phyloP scores from a whole-genome alignment of 495 filamentous ascomycete species.

The Talaromyces borbonicus region DNA sequence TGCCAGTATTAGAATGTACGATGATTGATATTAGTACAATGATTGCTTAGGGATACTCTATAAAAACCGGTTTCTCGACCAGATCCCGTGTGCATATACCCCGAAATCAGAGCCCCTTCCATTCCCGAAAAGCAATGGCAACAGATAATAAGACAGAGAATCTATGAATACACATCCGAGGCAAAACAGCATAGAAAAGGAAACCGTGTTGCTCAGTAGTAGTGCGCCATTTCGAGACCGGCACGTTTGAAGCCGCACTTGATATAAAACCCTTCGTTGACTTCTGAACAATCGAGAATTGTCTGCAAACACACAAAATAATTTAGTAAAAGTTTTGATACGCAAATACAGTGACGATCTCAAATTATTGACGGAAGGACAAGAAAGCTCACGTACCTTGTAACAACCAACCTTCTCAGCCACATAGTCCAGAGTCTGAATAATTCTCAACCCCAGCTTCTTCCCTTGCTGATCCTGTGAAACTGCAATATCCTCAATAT shows the following conservation, averaged over 20 bases:
- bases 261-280: constrained; percentile 96
- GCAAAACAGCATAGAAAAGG: constrained; percentile 12
- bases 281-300: constrained; percentile 67
- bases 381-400: constrained; percentile 46
- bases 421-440: constrained; percentile 86
- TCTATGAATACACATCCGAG: constrained; percentile 22
- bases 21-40: background rate
- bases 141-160: constrained; percentile 15
- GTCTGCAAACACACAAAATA: constrained; percentile 29
- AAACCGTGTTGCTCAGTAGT: constrained; percentile 66
- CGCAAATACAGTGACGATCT: background rate
- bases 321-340: background rate
- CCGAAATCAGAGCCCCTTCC: background rate
- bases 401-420: constrained; percentile 82
- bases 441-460: constrained; percentile 85
- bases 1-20: too few species aligned
- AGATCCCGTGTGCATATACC: background rate
- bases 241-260: constrained; percentile 96
- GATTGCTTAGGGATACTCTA: background rate
- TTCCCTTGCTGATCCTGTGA: constrained; percentile 91
- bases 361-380: background rate
- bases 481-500: constrained; percentile 98
- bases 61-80: background rate
- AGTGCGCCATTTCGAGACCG: constrained; percentile 95
- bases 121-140: background rate